Base-by-base conservation (phyloP, 2,329 filamentous ascomycete genomes). In the Neopestalotiopsis rosae region DNA sequence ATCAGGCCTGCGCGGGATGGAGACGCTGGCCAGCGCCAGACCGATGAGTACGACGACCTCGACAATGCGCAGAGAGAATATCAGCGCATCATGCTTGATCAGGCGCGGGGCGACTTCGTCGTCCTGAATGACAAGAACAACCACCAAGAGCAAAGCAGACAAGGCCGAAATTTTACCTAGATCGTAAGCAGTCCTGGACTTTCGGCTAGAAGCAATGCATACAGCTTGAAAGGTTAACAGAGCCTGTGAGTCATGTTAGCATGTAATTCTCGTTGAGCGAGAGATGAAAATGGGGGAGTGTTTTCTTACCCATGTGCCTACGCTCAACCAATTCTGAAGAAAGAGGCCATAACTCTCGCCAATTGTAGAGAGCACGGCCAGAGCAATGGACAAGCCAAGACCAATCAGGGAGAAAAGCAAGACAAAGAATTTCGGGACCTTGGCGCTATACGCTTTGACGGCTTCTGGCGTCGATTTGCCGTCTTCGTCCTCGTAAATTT, bases 401-500 rank as follows among this genome's bases (percentile, higher is more conserved):
- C 90, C 91, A 49, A 83, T 69, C 13, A 83, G 68, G 0, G 89
- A 86, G n/a, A 88, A 84, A 3, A 89, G 42, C 4, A 89, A 76
- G 59, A 92, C 82, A 28, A 84, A 76, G 4, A 82, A 70, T 76
- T 91, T 92, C 67, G 90, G 85, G 68, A 84, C 74, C 68, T 82
- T 87, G 71, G 88, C 86, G 34, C 91, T 91, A 76, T 91, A 94
- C 52, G 84, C 84, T 28, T 85, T 84, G 66, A 89, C 77, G 1
- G 90, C 89, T 75, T 91, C 89, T 56, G 88, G 84, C 0, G 89
- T 91, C 40, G 90, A 91, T 71, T 86, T 84, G 63, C 92, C 92
- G 79, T 95, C 92, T 70, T 85, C 81, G 75, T 95, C 92, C 73
- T 90, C 82, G 75, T 94, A 94, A 13, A 85, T 81, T 12, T 85